phyloP scores from a whole-genome alignment of 305 asterid genomes.

The Fraxinus dipetala region DNA sequence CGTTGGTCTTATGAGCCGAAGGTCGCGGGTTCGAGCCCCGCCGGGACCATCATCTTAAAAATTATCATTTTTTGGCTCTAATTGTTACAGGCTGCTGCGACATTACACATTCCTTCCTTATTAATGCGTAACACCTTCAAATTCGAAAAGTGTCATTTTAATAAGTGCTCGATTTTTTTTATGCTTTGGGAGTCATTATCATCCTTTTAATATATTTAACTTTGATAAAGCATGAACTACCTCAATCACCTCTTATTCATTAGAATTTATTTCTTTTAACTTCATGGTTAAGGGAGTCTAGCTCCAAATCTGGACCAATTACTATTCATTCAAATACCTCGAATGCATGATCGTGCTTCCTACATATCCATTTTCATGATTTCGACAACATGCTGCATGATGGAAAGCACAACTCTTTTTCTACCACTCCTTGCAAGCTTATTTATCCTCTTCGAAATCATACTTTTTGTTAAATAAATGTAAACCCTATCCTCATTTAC shows the following conservation, averaged over 20 bases:
- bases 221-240: neutral
- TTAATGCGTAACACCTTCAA: neutral
- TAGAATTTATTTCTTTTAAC: neutral
- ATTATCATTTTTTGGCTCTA: neutral
- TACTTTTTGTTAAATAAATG: neutral
- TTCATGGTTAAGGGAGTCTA: neutral
- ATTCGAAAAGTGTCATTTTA: neutral
- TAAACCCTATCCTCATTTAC: neutral
- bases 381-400: neutral
- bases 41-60: slow-evolving; percentile 37
- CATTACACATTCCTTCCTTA: neutral
- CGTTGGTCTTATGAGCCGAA: slow-evolving; percentile 99
- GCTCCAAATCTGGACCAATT: neutral
- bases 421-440: neutral
- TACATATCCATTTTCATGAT: neutral
- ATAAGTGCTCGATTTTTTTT: neutral
- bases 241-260: neutral
- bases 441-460: neutral
- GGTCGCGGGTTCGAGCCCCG: slow-evolving; percentile 99
- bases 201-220: neutral
- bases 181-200: neutral
- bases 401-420: neutral
- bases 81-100: neutral
- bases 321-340: neutral
- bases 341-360: too few species aligned